Percentiles rank a stretch among this genome's conserved stretches.
Conservation (phyloP, 768 basidiomycete species). For the Mycena sanguinolenta region DNA sequence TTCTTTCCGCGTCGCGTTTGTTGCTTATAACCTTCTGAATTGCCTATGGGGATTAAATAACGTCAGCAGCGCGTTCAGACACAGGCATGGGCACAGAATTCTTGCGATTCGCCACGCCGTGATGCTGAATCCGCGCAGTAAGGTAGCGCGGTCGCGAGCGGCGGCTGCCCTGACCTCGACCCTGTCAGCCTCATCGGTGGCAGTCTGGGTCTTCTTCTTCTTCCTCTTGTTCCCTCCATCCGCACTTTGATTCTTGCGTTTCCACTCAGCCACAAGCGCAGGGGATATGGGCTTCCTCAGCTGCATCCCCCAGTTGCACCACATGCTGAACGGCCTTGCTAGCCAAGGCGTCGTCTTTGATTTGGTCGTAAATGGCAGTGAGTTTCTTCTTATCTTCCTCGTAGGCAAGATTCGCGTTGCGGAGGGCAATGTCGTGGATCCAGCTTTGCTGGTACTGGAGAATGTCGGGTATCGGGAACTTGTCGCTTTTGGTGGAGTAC, state of each 20-base stretch:
- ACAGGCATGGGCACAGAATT: not conserved
- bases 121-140: constrained; percentile 13
- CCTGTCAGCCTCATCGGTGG: not conserved
- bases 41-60: not conserved
- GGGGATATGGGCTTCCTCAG: constrained; percentile 12
- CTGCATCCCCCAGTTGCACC: not conserved
- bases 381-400: not conserved
- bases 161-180: constrained; percentile 5
- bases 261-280: constrained; percentile 17
- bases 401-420: not conserved
- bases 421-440: constrained; percentile 20
- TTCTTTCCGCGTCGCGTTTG: constrained; percentile 10
- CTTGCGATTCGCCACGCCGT: constrained; percentile 14
- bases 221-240: too few species aligned
- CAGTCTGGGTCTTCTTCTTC: not conserved
- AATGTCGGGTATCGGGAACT: constrained; percentile 14
- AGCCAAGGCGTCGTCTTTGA: constrained; percentile 20
- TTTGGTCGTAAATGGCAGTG: not conserved
- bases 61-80: not conserved
- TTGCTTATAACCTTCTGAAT: constrained; percentile 29
- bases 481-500: not conserved
- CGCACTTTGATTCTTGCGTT: not conserved
- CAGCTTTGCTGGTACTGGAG: constrained; percentile 23
- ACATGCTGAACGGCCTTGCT: constrained; percentile 27
- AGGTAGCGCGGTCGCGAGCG: not conserved